Conservation (phyloP, 176 grass and related monocot genomes). For the bread wheat (Triticum aestivum) region IWGSC_CS_RefSeq_v2.1 NC_057809.1:608253133-608253632, state of each 20-base stretch:
- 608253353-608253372: not conserved
- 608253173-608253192: not conserved
- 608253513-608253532: too few species aligned
- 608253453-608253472: not conserved
- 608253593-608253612: too few species aligned
- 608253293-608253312: not conserved
- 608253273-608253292: not conserved
- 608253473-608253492: not conserved
- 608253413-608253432: not conserved
- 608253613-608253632: too few species aligned
- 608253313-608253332: conserved; percentile 14
- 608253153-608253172: not conserved
- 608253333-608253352: not conserved
- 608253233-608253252: too few species aligned
- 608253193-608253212: too few species aligned
- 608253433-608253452: not conserved
- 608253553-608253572: too few species aligned
- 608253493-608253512: not conserved
- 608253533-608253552: not conserved
- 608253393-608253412: conserved; percentile 25
- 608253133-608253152: too few species aligned
- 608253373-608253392: conserved; percentile 26
- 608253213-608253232: too few species aligned
- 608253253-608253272: not conserved
- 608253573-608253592: too few species aligned